Evolutionary conservation across 2,329 filamentous ascomycete species (phyloP).

Genomic region (Fusarium concolor): DNA sequence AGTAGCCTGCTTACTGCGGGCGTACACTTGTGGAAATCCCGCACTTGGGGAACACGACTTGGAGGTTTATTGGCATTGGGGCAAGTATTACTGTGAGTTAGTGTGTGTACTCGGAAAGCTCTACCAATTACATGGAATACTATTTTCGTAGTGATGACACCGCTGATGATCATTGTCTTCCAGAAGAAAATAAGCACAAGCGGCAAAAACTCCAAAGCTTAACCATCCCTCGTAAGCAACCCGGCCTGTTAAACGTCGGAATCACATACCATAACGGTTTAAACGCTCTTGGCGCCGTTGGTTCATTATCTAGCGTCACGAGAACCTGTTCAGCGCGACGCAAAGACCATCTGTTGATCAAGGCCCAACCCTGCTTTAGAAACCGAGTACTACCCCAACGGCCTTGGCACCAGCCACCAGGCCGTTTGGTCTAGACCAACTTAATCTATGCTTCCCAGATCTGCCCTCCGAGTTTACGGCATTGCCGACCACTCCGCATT

Average conservation of each 20-base stretch:
- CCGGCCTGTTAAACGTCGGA: background rate
- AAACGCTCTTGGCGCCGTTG: background rate
- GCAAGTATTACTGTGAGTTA: too few relatives aligned
- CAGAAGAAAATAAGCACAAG: constrained; percentile 15
- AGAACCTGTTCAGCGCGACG: background rate
- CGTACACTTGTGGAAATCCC: constrained; percentile 25
- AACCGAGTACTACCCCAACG: constrained; percentile 12
- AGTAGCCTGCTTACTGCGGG: constrained; percentile 3
- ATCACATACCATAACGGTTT: background rate
- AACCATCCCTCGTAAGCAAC: too few relatives aligned
- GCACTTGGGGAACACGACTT: background rate
- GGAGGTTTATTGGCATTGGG: too few relatives aligned
- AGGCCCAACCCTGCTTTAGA: background rate
- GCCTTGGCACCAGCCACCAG: background rate
- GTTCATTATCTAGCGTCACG: constrained; percentile 20
- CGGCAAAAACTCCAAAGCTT: too few relatives aligned
- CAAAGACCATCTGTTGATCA: constrained; percentile 13
- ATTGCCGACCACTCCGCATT: constrained; percentile 27
- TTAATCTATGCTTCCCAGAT: constrained; percentile 30
- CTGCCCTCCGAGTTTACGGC: background rate
- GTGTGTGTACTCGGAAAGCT: background rate
- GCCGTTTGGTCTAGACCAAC: constrained; percentile 28
- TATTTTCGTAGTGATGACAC: background rate
- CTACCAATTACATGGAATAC: background rate
- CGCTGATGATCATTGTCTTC: background rate